phyloP scores from a whole-genome alignment of 768 basidiomycete species.

The Hericium rajendrae region DNA sequence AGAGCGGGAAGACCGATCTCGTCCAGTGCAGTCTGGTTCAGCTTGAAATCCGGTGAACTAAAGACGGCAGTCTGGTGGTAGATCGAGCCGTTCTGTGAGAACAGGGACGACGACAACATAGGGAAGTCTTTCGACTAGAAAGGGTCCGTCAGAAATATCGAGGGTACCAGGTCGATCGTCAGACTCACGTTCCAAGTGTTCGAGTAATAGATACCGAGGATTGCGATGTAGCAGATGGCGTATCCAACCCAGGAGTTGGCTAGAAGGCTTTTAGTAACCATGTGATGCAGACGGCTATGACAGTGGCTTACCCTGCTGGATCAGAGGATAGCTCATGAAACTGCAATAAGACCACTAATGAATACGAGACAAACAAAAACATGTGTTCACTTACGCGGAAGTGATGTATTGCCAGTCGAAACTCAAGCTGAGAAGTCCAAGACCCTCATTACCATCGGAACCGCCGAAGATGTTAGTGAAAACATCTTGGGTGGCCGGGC shows the following conservation, averaged over 20 bases:
- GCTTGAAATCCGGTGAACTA: constrained; percentile 31
- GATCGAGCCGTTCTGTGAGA: constrained; percentile 41
- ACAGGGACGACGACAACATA: constrained; percentile 52
- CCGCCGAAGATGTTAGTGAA: constrained; percentile 64
- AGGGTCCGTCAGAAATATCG: constrained; percentile 16
- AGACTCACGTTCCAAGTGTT: constrained; percentile 45
- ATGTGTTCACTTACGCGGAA: constrained; percentile 24
- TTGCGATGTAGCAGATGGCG: constrained; percentile 39
- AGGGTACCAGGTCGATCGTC: constrained; percentile 7
- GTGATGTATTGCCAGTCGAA: constrained; percentile 65
- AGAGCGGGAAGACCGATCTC: constrained; percentile 32
- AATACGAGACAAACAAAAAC: constrained; percentile 1
- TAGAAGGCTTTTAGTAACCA: constrained; percentile 10
- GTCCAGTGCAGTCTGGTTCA: constrained; percentile 46
- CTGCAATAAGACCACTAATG: neutral
- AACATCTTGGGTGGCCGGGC: constrained; percentile 32
- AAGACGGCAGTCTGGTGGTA: constrained; percentile 50
- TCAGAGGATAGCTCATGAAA: constrained; percentile 43
- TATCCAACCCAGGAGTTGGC: constrained; percentile 52
- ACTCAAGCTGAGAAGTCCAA: constrained; percentile 51
- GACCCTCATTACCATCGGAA: constrained; percentile 54
- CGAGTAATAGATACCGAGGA: constrained; percentile 53
- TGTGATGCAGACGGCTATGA: neutral
- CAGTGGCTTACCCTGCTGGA: constrained; percentile 38
- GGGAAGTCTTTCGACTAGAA: constrained; percentile 41